Conservation (phyloP, 177 flowering plant genomes). For the Vitis hybrid region DNA sequence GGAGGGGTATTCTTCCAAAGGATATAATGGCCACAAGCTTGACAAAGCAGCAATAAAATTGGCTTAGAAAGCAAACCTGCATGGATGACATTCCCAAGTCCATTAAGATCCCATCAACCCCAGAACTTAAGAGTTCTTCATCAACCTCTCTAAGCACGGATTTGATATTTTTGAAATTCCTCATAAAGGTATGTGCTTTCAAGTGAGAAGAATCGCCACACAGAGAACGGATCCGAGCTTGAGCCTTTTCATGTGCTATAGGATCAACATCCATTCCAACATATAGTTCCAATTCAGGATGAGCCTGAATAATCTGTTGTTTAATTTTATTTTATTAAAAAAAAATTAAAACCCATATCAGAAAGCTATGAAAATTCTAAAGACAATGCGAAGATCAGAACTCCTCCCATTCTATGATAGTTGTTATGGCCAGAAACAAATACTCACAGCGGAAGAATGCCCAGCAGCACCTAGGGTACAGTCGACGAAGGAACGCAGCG, state of each 20-base stretch:
- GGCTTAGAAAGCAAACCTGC: constrained; percentile 60
- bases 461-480: constrained; percentile 97
- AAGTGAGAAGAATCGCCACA: constrained; percentile 35
- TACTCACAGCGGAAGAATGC: constrained; percentile 82
- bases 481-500: constrained; percentile 72
- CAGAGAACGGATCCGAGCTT: constrained; percentile 34
- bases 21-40: too few relatives aligned
- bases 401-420: too few relatives aligned
- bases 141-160: constrained; percentile 54
- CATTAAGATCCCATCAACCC: constrained; percentile 90
- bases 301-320: constrained; percentile 68
- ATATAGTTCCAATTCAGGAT: constrained; percentile 65
- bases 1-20: too few relatives aligned
- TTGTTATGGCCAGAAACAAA: background rate
- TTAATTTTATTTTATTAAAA: background rate
- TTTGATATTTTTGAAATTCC: constrained; percentile 66
- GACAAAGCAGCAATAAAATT: background rate
- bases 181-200: constrained; percentile 38
- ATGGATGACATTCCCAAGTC: constrained; percentile 98
- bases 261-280: constrained; percentile 94
- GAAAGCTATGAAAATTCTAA: background rate
- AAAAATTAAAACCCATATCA: background rate
- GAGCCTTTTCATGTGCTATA: constrained; percentile 64
- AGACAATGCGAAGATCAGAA: background rate
- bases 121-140: constrained; percentile 30